These are phyloP conservation scores for Fusarium pseudograminearum DNA, from an alignment of 2,329 filamentous ascomycete species.

Conservation along the genomic window DNA sequence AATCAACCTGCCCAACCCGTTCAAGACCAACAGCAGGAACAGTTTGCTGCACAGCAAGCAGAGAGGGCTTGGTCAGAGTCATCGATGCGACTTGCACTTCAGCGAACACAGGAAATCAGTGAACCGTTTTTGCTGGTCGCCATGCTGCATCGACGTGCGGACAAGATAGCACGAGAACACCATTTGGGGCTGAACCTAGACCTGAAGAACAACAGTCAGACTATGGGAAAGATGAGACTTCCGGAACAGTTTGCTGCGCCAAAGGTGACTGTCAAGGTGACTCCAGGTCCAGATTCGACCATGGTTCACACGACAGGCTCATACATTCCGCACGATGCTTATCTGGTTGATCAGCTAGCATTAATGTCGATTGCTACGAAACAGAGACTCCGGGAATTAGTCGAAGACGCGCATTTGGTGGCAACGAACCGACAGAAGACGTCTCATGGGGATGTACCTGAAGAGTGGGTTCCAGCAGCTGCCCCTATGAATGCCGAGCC, in stretches of 20 bases:
- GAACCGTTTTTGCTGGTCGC: slow-evolving; percentile 79
- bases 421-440: slow-evolving; percentile 79
- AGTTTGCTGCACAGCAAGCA: slow-evolving; percentile 73
- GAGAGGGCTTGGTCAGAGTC: slow-evolving; percentile 75
- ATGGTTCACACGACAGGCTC: slow-evolving; percentile 73
- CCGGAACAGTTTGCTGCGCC: slow-evolving; percentile 64
- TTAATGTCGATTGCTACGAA: slow-evolving; percentile 86
- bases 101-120: slow-evolving; percentile 75
- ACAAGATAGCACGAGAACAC: slow-evolving; percentile 69
- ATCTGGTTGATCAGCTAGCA: slow-evolving; percentile 83
- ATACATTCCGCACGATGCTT: slow-evolving; percentile 80
- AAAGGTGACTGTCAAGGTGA: slow-evolving; percentile 65
- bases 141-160: slow-evolving; percentile 68
- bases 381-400: slow-evolving; percentile 78
- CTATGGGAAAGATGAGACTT: slow-evolving; percentile 62
- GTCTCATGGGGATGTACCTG: slow-evolving; percentile 82
- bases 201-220: slow-evolving; percentile 59
- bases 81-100: slow-evolving; percentile 69
- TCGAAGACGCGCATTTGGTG: slow-evolving; percentile 81
- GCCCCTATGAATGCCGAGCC: slow-evolving; percentile 60
- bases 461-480: slow-evolving; percentile 81
- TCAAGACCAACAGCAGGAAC: slow-evolving; percentile 66
- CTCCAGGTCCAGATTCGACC: slow-evolving; percentile 71
- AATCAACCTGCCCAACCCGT: slow-evolving; percentile 69
- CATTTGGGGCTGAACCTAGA: slow-evolving; percentile 68